Conservation (phyloP, 2,329 filamentous ascomycete species). For the Lachnellula arida region DNA sequence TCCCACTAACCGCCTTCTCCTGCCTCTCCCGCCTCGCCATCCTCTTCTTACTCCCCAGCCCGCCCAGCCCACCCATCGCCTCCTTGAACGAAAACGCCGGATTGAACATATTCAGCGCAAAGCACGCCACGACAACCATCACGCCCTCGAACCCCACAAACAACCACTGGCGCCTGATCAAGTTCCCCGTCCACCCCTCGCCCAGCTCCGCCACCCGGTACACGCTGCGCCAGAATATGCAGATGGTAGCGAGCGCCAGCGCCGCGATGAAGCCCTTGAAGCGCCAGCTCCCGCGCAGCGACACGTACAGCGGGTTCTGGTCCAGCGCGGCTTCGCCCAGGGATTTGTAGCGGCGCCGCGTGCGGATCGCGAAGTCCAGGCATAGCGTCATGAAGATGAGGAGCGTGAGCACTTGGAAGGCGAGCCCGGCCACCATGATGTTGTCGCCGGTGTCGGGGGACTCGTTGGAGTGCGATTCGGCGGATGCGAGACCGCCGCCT, state of each 20-base stretch:
- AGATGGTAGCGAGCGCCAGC: conserved; percentile 46
- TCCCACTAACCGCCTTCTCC: conserved; percentile 2
- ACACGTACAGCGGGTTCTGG: conserved; percentile 12
- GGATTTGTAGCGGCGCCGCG: conserved; percentile 9
- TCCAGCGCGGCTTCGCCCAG: conserved; percentile 25
- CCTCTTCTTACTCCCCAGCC: conserved; percentile 7
- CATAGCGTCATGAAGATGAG: conserved; percentile 30
- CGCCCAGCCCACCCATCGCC: conserved; percentile 7
- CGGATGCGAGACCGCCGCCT: conserved; percentile 48
- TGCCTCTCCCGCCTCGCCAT: background rate
- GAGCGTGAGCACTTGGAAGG: conserved; percentile 51
- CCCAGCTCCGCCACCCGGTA: conserved; percentile 53
- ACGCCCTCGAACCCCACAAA: conserved; percentile 31
- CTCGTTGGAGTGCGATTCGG: conserved; percentile 5
- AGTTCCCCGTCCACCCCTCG: conserved; percentile 39
- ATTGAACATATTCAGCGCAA: conserved; percentile 34
- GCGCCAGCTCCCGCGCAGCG: conserved; percentile 7
- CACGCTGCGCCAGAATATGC: conserved; percentile 51
- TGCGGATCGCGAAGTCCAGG: conserved; percentile 16
- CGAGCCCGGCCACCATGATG: conserved; percentile 55
- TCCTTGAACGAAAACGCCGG: conserved; percentile 27
- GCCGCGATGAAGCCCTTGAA: conserved; percentile 26
- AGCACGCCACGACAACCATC: conserved; percentile 23
- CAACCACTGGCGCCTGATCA: conserved; percentile 20
- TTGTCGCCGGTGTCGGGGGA: conserved; percentile 42